phyloP scores from a whole-genome alignment of 768 basidiomycete genomes.

The Boletus speciosus region DNA sequence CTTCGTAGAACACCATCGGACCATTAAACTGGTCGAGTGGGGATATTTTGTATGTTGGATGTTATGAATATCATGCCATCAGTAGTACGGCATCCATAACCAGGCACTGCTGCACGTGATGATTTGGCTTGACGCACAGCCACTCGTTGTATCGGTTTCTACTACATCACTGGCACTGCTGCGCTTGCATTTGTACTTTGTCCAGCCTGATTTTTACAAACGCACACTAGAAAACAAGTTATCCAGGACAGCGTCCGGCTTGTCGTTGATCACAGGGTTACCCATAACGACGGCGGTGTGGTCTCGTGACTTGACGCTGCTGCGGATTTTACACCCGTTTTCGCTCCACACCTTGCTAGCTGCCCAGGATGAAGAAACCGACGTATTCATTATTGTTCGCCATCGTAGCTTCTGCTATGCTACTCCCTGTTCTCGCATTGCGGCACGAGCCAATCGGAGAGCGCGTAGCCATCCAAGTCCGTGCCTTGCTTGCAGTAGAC shows the following conservation, averaged over 20 bases:
- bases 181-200: constrained; percentile 7
- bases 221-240: not conserved
- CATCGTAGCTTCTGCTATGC: constrained; percentile 22
- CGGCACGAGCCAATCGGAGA: constrained; percentile 16
- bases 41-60: not conserved
- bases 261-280: constrained; percentile 1
- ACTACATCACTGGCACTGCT: constrained; percentile 13
- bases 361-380: constrained; percentile 23
- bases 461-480: constrained; percentile 15
- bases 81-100: too few relatives aligned
- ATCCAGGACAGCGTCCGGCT: not conserved
- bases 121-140: constrained; percentile 13
- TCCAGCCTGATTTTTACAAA: constrained; percentile 4
- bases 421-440: constrained; percentile 26
- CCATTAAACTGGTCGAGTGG: not conserved
- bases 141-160: constrained; percentile 19
- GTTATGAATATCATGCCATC: not conserved
- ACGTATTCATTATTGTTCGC: constrained; percentile 27
- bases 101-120: constrained; percentile 14
- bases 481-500: not conserved
- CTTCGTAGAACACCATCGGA: not conserved
- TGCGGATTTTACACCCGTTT: constrained; percentile 18
- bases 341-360: constrained; percentile 3
- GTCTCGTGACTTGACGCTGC: constrained; percentile 15
- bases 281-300: constrained; percentile 8